Conservation (phyloP, 2,329 filamentous ascomycete genomes). For the Sordariomycetes sp. region DNA sequence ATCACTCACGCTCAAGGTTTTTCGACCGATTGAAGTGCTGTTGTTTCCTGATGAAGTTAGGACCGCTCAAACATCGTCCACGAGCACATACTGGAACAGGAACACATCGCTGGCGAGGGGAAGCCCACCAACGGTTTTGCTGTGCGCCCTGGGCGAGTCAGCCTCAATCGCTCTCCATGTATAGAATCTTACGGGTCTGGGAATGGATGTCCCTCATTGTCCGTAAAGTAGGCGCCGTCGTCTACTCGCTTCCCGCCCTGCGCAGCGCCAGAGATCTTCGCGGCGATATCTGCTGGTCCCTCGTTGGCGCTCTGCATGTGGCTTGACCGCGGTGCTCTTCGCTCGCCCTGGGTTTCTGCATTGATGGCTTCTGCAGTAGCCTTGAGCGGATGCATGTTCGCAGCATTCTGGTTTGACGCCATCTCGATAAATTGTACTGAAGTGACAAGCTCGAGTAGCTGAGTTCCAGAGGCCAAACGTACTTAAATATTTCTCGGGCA, state of each 20-base stretch:
- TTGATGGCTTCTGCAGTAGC: slow-evolving; percentile 30
- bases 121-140: slow-evolving; percentile 43
- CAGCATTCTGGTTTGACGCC: slow-evolving; percentile 12
- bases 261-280: slow-evolving; percentile 37
- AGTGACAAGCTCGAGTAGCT: too few relatives aligned
- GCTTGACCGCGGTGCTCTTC: slow-evolving; percentile 21
- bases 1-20: slow-evolving; percentile 29
- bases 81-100: slow-evolving; percentile 30
- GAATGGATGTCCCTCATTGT: slow-evolving; percentile 42
- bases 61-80: too few relatives aligned
- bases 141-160: slow-evolving; percentile 20
- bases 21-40: slow-evolving; percentile 48
- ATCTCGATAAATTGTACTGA: not conserved
- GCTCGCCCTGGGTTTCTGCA: slow-evolving; percentile 23
- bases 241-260: slow-evolving; percentile 36
- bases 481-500: too few relatives aligned
- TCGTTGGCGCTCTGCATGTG: slow-evolving; percentile 39
- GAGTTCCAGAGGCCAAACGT: too few relatives aligned
- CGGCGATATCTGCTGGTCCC: slow-evolving; percentile 40
- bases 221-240: slow-evolving; percentile 42
- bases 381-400: slow-evolving; percentile 26
- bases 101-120: slow-evolving; percentile 40
- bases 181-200: slow-evolving; percentile 28
- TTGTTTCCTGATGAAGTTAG: slow-evolving; percentile 31
- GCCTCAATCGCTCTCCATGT: not conserved